Conservation (phyloP, 2,329 filamentous ascomycete species). For the Colletotrichum lupini region DNA sequence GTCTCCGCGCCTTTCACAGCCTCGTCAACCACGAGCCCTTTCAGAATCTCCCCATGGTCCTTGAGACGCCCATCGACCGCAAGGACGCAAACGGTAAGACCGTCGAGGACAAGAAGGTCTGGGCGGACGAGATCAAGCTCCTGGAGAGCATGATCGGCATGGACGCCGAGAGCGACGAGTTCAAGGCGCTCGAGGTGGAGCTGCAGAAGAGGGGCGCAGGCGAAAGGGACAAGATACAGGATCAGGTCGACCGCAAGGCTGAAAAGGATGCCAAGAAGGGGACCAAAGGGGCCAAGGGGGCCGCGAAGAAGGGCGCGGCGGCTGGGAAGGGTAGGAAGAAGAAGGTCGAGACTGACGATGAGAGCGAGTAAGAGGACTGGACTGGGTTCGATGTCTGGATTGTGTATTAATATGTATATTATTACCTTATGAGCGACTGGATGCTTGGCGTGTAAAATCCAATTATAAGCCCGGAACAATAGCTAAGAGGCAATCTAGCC, state of each 20-base stretch:
- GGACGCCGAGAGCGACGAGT: conserved; percentile 80
- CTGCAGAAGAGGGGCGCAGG: conserved; percentile 74
- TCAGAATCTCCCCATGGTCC: conserved; percentile 85
- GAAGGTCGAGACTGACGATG: conserved; percentile 46
- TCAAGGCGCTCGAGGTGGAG: conserved; percentile 71
- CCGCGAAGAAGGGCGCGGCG: conserved; percentile 38
- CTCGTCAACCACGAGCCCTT: conserved; percentile 86
- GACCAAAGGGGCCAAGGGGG: conserved; percentile 46
- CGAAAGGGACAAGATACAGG: conserved; percentile 81
- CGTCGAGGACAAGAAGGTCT: conserved; percentile 83
- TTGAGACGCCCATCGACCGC: conserved; percentile 93
- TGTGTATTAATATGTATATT: conserved; percentile 26
- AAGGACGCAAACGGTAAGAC: conserved; percentile 73
- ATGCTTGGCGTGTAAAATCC: background rate
- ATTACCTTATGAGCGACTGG: background rate
- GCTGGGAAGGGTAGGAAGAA: conserved; percentile 48
- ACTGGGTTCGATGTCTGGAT: background rate
- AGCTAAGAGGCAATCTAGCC: background rate
- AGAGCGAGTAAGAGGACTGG: conserved; percentile 42
- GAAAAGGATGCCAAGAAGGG: conserved; percentile 65
- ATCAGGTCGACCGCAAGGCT: conserved; percentile 81
- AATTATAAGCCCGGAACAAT: background rate
- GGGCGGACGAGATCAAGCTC: conserved; percentile 95
- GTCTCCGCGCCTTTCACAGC: conserved; percentile 89
- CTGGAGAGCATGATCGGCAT: conserved; percentile 89